Conservation (phyloP, 257 asterid species). For the Lavandula angustifolia region DNA sequence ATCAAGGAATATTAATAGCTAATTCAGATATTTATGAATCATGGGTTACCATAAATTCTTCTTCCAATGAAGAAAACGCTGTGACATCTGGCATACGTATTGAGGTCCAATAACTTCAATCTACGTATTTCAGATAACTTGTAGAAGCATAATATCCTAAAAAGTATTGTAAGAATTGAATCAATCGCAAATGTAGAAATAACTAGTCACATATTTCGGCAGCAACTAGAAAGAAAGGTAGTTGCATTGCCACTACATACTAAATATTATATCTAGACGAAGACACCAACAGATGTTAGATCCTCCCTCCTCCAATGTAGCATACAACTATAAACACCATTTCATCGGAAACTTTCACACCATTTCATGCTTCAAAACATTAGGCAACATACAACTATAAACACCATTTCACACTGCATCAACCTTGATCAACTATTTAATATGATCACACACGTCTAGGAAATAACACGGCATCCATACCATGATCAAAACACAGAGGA, state of each 20-base stretch:
- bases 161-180: background rate
- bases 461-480: background rate
- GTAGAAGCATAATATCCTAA: background rate
- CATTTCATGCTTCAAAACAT: too few relatives aligned
- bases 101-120: slow-evolving; percentile 10
- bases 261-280: too few relatives aligned
- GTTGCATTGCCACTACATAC: background rate
- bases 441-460: background rate
- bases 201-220: background rate
- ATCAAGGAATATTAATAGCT: slow-evolving; percentile 8
- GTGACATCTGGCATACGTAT: background rate
- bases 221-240: background rate
- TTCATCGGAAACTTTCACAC: too few relatives aligned
- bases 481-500: background rate
- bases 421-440: slow-evolving; percentile 14
- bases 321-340: background rate
- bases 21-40: slow-evolving; percentile 10
- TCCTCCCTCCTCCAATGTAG: too few relatives aligned
- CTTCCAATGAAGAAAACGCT: background rate
- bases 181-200: background rate
- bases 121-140: background rate
- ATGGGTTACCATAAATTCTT: slow-evolving; percentile 3
- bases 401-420: background rate
- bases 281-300: too few relatives aligned
- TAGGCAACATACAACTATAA: background rate